Conservation (phyloP, 2,329 filamentous ascomycete species). For the Calonectria multiphialidica region DNA sequence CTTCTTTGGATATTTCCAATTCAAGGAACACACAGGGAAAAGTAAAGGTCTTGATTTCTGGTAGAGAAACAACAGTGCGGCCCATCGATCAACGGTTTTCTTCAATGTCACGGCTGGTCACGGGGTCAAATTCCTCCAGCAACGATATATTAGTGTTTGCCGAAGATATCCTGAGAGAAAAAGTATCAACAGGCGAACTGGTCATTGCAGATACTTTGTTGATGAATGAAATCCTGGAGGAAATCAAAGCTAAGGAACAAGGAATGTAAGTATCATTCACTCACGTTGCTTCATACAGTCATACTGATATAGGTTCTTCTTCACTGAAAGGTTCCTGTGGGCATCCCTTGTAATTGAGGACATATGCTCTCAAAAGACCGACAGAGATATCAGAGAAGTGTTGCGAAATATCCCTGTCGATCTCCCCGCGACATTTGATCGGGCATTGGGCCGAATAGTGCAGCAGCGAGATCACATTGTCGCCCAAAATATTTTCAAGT, state of each 20-base stretch:
- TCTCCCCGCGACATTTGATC: constrained; percentile 22
- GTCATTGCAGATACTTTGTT: not conserved
- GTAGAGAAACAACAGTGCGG: not conserved
- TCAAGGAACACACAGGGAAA: not conserved
- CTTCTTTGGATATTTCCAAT: not conserved
- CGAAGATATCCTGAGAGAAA: constrained; percentile 9
- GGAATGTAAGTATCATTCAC: constrained; percentile 20
- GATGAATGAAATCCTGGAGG: constrained; percentile 2
- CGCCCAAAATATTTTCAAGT: constrained; percentile 17
- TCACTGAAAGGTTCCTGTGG: constrained; percentile 29
- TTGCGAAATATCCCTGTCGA: constrained; percentile 19
- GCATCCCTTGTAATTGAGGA: constrained; percentile 23
- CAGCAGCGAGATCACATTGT: not conserved
- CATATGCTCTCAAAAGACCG: constrained; percentile 22
- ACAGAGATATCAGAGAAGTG: constrained; percentile 13
- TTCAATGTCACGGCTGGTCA: not conserved
- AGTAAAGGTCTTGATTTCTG: constrained; percentile 9
- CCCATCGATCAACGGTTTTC: not conserved
- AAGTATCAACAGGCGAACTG: not conserved
- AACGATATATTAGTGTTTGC: constrained; percentile 14
- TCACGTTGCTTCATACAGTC: not conserved
- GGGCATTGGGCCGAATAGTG: constrained; percentile 11
- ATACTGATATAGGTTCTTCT: not conserved
- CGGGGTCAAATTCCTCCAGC: not conserved
- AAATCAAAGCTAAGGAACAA: constrained; percentile 18